These are phyloP conservation scores for Cucumis cinereus DNA, from an alignment of 306 rosid species.

Conservation along the genomic window DNA sequence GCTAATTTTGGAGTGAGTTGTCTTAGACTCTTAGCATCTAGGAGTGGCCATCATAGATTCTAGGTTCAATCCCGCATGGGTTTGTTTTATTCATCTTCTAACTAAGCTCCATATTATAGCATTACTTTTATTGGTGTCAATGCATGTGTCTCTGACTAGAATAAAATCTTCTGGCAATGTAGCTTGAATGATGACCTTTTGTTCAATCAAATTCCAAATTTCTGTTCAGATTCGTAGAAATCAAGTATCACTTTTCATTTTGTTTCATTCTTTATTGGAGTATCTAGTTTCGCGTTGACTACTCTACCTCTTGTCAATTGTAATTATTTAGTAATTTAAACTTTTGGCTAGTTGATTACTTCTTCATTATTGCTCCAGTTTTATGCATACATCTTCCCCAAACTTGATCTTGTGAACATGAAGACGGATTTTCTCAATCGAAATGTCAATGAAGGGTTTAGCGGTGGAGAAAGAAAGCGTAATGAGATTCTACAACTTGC, in stretches of 20 bases:
- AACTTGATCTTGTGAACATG: slow-evolving; percentile 80
- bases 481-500: slow-evolving; percentile 93
- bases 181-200: not conserved
- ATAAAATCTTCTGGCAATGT: not conserved
- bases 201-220: not conserved
- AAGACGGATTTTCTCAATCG: slow-evolving; percentile 82
- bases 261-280: not conserved
- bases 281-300: not conserved
- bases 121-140: not conserved
- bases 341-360: not conserved
- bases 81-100: no score
- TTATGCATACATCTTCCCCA: slow-evolving; percentile 60
- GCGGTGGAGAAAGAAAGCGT: slow-evolving; percentile 93
- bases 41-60: not conserved
- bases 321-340: not conserved
- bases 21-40: not conserved
- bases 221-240: not conserved
- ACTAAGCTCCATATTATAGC: not conserved
- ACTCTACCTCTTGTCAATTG: not conserved
- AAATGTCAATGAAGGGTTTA: slow-evolving; percentile 92
- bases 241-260: not conserved
- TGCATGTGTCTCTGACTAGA: not conserved
- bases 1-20: not conserved
- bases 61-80: no score
- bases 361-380: slow-evolving; percentile 43